Evolutionary conservation across 1,284 basidiomycete species (phyloP), one percentile per base, ranked within the genome.

Genomic region (Ustilago bromivora): DNA sequence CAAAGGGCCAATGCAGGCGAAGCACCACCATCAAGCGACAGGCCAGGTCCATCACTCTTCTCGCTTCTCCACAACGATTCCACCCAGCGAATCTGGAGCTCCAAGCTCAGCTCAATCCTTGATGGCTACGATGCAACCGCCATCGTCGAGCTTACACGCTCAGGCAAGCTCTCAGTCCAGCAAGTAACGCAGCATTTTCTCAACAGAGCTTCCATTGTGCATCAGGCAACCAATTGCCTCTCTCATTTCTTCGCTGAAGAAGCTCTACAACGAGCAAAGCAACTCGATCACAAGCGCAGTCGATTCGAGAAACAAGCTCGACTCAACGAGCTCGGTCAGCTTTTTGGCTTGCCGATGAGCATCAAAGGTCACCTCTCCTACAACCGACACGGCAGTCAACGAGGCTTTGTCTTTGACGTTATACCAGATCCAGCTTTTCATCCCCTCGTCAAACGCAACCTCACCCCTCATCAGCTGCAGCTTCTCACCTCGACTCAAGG

Each of bases 351-450:
- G 31, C 79, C 79, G 12, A 76, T 80, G 55, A 77, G 70, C 56
- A 71, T 79, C 61, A 80, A 81, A 59, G 80, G 74, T 10, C 79
- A 82, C 49, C 38, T 82, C 3, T 31, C 53, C 2, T 61, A 72
- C 34, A 53, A 66, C 15, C 55, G 58, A n/a, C 61, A 66, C 31
- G 74, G 80, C 35, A 76, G 41, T 51, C 79, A 82, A 51, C 53
- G 79, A 15, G 80, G 80, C 2, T 80, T 82, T 28, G 67, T 80
- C 2, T 75, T 76, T 41, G 80, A 82, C n/a, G 71, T 78, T 2
- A 61, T 82, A 7, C 57, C 63, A 17, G 63, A 70, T 31, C 68
- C 67, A 4, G 49, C 56, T 3, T 56, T 47, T 3, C 67, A 75
- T 17, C 66, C 61, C 19, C 60, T 80, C 11, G 56, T 71, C 4